Evolutionary conservation across 495 filamentous ascomycete genomes (phyloP).

Genomic region (Clohesyomyces aquaticus): DNA sequence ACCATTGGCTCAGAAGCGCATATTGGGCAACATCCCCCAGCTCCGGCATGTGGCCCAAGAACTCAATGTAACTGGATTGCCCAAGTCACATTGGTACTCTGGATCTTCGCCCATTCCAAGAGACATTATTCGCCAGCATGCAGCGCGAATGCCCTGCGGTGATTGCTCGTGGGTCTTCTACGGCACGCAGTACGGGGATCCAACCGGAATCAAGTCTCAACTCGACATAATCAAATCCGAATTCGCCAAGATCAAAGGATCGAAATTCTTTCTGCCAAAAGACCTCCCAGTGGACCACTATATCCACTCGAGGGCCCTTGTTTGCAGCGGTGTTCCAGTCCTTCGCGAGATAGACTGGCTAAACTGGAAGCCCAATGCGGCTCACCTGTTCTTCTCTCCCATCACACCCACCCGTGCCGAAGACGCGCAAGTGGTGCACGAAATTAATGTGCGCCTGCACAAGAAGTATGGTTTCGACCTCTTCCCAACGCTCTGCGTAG

Average conservation of each 20-base stretch:
- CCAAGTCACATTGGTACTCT: constrained; percentile 50
- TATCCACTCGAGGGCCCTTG: constrained; percentile 44
- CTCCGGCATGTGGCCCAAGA: constrained; percentile 55
- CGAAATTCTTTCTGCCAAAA: constrained; percentile 51
- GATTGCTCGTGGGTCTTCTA: constrained; percentile 59
- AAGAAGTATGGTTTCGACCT: constrained; percentile 55
- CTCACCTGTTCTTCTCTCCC: constrained; percentile 61
- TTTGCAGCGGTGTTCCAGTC: constrained; percentile 54
- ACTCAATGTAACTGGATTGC: constrained; percentile 51
- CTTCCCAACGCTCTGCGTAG: constrained; percentile 56
- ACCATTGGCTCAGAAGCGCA: constrained; percentile 52
- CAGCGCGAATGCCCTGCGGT: constrained; percentile 35
- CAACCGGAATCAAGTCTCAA: constrained; percentile 51
- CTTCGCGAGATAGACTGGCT: constrained; percentile 59
- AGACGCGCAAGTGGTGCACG: constrained; percentile 54
- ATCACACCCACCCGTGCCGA: constrained; percentile 57
- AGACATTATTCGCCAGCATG: constrained; percentile 32
- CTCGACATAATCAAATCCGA: constrained; percentile 52
- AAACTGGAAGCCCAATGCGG: constrained; percentile 61
- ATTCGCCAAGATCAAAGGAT: constrained; percentile 53
- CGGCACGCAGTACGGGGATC: constrained; percentile 57
- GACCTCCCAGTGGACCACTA: constrained; percentile 47
- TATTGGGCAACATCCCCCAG: constrained; percentile 59
- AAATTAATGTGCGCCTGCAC: constrained; percentile 49
- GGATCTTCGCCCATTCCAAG: constrained; percentile 49